Percentiles rank a stretch among this genome's conserved stretches.
Conservation (phyloP, 768 basidiomycete species). For the Mycena amicta region DNA sequence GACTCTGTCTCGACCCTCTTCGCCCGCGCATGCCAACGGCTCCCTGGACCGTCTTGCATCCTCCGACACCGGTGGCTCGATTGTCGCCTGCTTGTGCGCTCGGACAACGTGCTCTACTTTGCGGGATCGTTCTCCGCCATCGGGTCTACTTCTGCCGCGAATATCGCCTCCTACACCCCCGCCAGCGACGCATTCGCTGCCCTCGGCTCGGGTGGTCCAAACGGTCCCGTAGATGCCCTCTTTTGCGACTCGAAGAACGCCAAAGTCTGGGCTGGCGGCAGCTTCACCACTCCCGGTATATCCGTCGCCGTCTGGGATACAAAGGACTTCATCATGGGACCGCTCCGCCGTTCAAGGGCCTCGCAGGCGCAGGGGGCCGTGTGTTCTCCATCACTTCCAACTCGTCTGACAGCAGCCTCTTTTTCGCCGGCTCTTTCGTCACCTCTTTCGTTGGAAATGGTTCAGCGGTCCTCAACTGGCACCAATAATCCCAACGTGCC, state of each 20-base stretch:
- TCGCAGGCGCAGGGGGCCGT: conserved; percentile 67
- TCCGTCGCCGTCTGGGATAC: conserved; percentile 75
- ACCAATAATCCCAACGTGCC: conserved; percentile 87
- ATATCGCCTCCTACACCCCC: conserved; percentile 77
- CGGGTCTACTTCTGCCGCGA: conserved; percentile 56
- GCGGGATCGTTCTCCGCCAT: conserved; percentile 85
- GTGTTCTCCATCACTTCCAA: conserved; percentile 80
- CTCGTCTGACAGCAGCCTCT: conserved; percentile 69
- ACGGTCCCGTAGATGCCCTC: conserved; percentile 71
- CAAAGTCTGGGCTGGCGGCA: conserved; percentile 80
- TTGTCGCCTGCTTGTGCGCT: conserved; percentile 76
- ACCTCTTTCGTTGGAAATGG: conserved; percentile 66
- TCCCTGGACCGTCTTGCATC: conserved; percentile 69
- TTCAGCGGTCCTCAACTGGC: conserved; percentile 49
- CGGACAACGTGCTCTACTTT: conserved; percentile 70
- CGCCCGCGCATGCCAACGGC: conserved; percentile 64
- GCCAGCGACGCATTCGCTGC: conserved; percentile 59
- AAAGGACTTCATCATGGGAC: conserved; percentile 70
- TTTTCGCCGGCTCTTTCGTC: conserved; percentile 89
- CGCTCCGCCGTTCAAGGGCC: conserved; percentile 77
- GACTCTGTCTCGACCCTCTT: conserved; percentile 73
- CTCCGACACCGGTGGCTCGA: conserved; percentile 78
- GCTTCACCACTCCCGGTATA: conserved; percentile 66
- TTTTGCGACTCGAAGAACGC: conserved; percentile 72
- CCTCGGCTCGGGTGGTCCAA: conserved; percentile 69